Percentiles rank a stretch among this genome's conserved stretches.
Evolutionary conservation across 2,329 filamentous ascomycete genomes (phyloP).

Genomic region (Penicillium sp.): DNA sequence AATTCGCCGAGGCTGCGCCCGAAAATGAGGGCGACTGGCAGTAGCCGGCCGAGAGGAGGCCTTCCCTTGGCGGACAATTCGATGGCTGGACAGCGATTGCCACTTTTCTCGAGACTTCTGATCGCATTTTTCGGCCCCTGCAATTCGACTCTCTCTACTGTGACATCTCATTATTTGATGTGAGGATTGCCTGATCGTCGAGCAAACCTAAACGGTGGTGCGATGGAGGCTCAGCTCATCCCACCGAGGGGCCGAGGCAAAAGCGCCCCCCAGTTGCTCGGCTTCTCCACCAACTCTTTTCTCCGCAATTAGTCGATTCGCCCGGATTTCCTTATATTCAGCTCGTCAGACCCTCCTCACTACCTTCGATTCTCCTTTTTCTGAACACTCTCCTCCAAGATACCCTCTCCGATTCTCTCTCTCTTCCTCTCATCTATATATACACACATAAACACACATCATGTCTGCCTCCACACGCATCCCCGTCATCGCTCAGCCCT

Average conservation of each 20-base stretch:
- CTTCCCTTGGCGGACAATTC: no score
- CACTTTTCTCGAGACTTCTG: no score
- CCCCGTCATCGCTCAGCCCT: slow-evolving; percentile 53
- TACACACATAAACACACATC: slow-evolving; percentile 11
- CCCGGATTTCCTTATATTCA: slow-evolving; percentile 15
- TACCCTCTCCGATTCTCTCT: not conserved
- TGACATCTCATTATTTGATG: no score
- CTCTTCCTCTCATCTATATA: slow-evolving; percentile 1
- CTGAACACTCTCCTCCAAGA: not conserved
- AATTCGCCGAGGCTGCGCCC: not conserved
- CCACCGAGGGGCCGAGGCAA: slow-evolving; percentile 22
- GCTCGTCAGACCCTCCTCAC: no score
- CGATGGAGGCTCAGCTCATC: not conserved
- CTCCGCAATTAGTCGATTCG: slow-evolving; percentile 18
- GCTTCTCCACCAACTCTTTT: slow-evolving; percentile 25
- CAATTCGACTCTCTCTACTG: no score
- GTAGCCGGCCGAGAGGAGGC: no score
- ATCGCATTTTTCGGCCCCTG: no score
- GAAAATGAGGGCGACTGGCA: no score
- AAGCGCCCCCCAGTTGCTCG: slow-evolving; percentile 14
- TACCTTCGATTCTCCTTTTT: no score
- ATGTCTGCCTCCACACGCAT: slow-evolving; percentile 51
- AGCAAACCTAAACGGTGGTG: no score
- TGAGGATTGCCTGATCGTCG: no score
- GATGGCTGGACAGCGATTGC: no score